Percentiles rank a stretch among this genome's conserved stretches.
These are phyloP conservation scores for Fusarium dimerum DNA, from an alignment of 2,329 filamentous ascomycete species.

Conservation along the genomic window DNA sequence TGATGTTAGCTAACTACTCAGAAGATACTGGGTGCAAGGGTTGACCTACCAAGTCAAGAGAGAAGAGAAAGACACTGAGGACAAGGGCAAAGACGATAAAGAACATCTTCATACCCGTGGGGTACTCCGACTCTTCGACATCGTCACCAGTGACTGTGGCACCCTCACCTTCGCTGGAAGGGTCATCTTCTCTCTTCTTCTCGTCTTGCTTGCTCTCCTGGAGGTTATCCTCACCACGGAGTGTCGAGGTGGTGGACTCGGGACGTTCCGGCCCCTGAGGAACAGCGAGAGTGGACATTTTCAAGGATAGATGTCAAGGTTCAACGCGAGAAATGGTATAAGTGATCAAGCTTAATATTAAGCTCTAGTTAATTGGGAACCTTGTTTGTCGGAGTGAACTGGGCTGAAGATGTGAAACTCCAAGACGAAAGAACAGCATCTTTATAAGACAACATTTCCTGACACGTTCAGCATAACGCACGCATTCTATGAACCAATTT, in stretches of 20 bases:
- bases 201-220: conserved; percentile 29
- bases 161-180: conserved; percentile 12
- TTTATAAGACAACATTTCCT: neutral
- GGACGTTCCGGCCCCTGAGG: conserved; percentile 23
- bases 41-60: conserved; percentile 45
- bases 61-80: conserved; percentile 50
- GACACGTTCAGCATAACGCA: neutral
- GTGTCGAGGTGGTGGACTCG: conserved; percentile 32
- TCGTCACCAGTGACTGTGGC: conserved; percentile 17
- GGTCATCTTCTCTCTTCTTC: conserved; percentile 21
- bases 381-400: conserved; percentile 6
- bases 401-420: neutral
- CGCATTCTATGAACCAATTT: neutral
- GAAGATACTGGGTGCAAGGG: neutral
- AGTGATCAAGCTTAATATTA: conserved; percentile 14
- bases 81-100: conserved; percentile 49
- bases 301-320: neutral
- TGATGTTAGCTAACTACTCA: conserved; percentile 2
- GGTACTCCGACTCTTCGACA: conserved; percentile 39
- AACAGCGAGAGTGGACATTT: conserved; percentile 26
- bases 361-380: conserved; percentile 3
- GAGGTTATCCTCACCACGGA: conserved; percentile 28
- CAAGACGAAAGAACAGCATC: neutral
- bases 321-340: neutral
- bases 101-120: conserved; percentile 39